These are phyloP conservation scores for Lachancea waltii DNA, from an alignment of 805 yeast genomes.

Conservation along the genomic window DNA sequence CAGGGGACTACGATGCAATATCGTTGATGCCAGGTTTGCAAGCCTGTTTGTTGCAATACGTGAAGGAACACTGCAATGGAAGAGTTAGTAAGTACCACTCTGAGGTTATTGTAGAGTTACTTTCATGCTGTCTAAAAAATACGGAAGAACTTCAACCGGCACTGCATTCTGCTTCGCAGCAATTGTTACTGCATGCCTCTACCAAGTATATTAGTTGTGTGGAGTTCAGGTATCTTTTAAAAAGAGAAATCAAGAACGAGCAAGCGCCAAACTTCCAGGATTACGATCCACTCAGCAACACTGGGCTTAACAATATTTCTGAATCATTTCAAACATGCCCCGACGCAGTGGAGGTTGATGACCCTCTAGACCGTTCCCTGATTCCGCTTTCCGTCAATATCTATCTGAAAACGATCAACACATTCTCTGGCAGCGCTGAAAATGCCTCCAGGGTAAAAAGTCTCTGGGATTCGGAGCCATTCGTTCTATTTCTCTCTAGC, in stretches of 20 bases:
- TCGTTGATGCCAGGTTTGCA: background rate
- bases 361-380: conserved; percentile 16
- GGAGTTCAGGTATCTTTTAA: conserved; percentile 18
- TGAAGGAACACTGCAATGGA: no score
- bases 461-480: conserved; percentile 15
- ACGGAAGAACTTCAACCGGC: conserved; percentile 1
- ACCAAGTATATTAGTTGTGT: conserved; percentile 15
- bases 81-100: conserved; percentile 3
- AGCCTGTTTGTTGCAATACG: conserved; percentile 2
- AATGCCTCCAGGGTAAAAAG: background rate
- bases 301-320: conserved; percentile 11
- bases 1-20: conserved; percentile 10
- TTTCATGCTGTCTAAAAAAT: conserved; percentile 12
- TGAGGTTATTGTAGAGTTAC: conserved; percentile 13
- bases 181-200: conserved; percentile 12
- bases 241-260: conserved; percentile 4
- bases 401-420: conserved; percentile 7
- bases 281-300: conserved; percentile 16
- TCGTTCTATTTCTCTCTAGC: conserved; percentile 19
- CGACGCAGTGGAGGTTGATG: conserved; percentile 18
- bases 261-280: conserved; percentile 1
- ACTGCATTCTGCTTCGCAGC: conserved; percentile 9
- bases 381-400: conserved; percentile 17
- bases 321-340: conserved; percentile 15
- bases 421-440: background rate